phyloP scores from a whole-genome alignment of 1,284 basidiomycete species.

The Leccinum ambiguum region DNA sequence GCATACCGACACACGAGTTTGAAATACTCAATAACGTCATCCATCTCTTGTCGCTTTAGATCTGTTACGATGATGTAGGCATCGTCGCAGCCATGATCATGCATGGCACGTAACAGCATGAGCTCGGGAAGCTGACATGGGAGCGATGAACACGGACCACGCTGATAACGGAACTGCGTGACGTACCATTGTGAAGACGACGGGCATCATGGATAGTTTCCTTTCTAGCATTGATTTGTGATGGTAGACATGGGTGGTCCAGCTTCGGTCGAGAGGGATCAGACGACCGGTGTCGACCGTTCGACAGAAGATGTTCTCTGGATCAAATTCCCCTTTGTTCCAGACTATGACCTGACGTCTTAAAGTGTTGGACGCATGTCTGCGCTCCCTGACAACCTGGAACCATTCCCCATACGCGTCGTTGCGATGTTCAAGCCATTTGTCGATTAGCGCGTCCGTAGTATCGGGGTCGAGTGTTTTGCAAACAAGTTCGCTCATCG shows the following conservation, averaged over 20 bases:
- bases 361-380: slow-evolving; percentile 48
- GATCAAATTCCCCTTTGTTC: slow-evolving; percentile 74
- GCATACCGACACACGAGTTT: slow-evolving; percentile 65
- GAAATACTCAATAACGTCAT: slow-evolving; percentile 72
- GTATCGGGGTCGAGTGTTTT: slow-evolving; percentile 71
- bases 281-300: slow-evolving; percentile 72
- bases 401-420: slow-evolving; percentile 78
- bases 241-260: slow-evolving; percentile 76
- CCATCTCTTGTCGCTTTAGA: slow-evolving; percentile 73
- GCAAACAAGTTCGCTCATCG: slow-evolving; percentile 73
- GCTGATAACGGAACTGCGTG: slow-evolving; percentile 7
- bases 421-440: slow-evolving; percentile 74
- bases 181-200: slow-evolving; percentile 73
- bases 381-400: slow-evolving; percentile 60
- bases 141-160: slow-evolving; percentile 14
- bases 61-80: slow-evolving; percentile 75
- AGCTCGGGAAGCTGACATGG: slow-evolving; percentile 62
- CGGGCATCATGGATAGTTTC: slow-evolving; percentile 72
- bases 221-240: slow-evolving; percentile 70
- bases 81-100: slow-evolving; percentile 72
- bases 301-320: slow-evolving; percentile 73
- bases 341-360: slow-evolving; percentile 63
- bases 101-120: slow-evolving; percentile 75
- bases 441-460: slow-evolving; percentile 74
- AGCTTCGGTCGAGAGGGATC: slow-evolving; percentile 74